phyloP scores from a whole-genome alignment of 345 rosid genomes.

The Isatis tinctoria region DNA sequence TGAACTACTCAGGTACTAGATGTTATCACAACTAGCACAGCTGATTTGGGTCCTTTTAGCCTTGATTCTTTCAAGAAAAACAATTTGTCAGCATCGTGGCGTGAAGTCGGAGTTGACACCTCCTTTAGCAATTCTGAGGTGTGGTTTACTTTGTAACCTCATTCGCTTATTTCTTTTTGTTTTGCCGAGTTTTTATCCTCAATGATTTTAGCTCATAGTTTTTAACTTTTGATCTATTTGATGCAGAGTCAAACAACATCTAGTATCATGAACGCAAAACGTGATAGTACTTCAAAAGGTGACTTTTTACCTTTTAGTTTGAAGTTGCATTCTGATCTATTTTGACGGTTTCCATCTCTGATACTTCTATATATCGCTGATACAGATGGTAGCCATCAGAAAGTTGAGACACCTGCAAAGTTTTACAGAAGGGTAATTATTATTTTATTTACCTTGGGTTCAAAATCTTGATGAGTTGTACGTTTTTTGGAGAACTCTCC shows the following conservation, averaged over 20 bases:
- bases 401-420: conserved; percentile 60
- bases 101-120: conserved; percentile 33
- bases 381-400: conserved; percentile 51
- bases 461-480: too few species aligned
- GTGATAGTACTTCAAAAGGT: conserved; percentile 34
- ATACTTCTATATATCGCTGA: conserved; percentile 13
- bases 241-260: conserved; percentile 42
- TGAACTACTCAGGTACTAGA: conserved; percentile 53
- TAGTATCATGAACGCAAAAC: conserved; percentile 41
- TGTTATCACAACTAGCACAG: conserved; percentile 59
- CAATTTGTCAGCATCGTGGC: conserved; percentile 82
- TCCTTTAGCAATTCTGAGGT: conserved; percentile 50
- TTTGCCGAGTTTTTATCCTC: not conserved
- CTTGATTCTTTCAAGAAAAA: conserved; percentile 76
- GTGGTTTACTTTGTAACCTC: conserved; percentile 3
- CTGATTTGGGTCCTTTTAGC: conserved; percentile 77
- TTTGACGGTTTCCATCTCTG: conserved; percentile 12
- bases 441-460: not conserved
- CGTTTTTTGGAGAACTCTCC: not conserved
- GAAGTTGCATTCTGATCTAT: not conserved
- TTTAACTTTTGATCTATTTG: conserved; percentile 23
- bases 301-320: not conserved
- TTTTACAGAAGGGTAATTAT: conserved; percentile 67
- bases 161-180: not conserved
- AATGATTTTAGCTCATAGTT: conserved; percentile 18